Evolutionary conservation across 1,284 basidiomycete genomes (phyloP), one percentile per base, ranked within the genome.

Genomic region (Trametes versicolor): DNA sequence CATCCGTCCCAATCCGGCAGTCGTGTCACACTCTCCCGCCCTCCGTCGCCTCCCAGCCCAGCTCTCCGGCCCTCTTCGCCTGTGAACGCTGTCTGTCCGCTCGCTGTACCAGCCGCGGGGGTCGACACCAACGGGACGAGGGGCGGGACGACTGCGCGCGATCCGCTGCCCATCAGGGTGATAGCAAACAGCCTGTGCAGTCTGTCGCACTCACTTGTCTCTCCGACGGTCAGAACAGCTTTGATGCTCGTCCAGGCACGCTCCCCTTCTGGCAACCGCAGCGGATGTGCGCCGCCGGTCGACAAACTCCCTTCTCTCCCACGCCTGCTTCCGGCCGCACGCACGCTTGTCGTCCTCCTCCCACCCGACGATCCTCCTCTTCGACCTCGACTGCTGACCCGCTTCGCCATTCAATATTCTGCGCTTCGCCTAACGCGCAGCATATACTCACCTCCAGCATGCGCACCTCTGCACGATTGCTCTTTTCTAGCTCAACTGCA

Each of bases 161-260:
- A 57, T 48, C 56, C 34, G 56, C 45, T 21, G 12, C 57, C 21
- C 57, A 58, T 50, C 57, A 58, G 32, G 34, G 47, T 58, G 57
- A 58, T 58, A 21, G 17, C 29, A 29, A 39, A 56, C 54, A 56
- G 54, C 54, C 41, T 43, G 41, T 43, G n/a, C 41, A 43, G 15
- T 43, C 41, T 43, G 41, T 43, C n/a, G n/a, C 39, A 41, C 27
- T 23, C 47, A 7, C 29, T 21, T 25, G 27, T 50, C 5, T 19
- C 17, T 12, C 10, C 19, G 13, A 32, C 29, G 29, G 29, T 32
- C 29, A 32, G n/a, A 21, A n/a, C 45, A 21, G 49, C 49, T 27
- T 19, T 19, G 49, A 29, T 25, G 19, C 21, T 19, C 27, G 6
- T 17, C 49, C 12, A 32, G 25, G 29, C 49, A 50, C 27, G n/a